Percentiles rank a stretch among this genome's conserved stretches.
phyloP scores from a whole-genome alignment of 805 yeast species.

The Hermanozyma aechmeae region DNA sequence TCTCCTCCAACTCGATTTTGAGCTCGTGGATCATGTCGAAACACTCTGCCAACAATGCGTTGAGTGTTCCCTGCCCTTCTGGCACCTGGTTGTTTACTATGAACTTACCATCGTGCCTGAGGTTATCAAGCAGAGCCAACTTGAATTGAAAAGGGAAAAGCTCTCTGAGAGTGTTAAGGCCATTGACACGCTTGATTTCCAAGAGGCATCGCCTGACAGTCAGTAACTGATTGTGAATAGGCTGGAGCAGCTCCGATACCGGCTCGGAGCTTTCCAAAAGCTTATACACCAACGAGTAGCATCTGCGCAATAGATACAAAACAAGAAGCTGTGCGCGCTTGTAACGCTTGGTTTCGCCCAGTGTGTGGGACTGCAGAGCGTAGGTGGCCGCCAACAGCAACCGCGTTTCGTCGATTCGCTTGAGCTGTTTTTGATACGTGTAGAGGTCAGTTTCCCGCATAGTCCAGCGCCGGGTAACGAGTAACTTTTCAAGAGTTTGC shows the following conservation, averaged over 20 bases:
- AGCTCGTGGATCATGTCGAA: constrained; percentile 89
- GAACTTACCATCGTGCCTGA: constrained; percentile 87
- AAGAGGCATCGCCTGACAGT: constrained; percentile 86
- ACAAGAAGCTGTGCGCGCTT: constrained; percentile 37
- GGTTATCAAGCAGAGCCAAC: constrained; percentile 78
- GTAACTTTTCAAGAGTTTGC: constrained; percentile 66
- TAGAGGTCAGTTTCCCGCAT: constrained; percentile 91
- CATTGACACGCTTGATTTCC: constrained; percentile 89
- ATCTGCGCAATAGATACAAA: constrained; percentile 75
- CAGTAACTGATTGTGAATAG: constrained; percentile 85
- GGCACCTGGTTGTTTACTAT: constrained; percentile 84
- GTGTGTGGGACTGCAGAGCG: constrained; percentile 39
- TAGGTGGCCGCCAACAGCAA: constrained; percentile 27
- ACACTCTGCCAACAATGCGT: constrained; percentile 85
- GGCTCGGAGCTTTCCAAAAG: constrained; percentile 90
- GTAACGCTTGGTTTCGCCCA: constrained; percentile 3
- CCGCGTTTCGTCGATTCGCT: constrained; percentile 65
- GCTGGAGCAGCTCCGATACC: constrained; percentile 86
- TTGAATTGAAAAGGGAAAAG: constrained; percentile 94
- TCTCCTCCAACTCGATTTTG: constrained; percentile 73
- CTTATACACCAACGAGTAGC: constrained; percentile 85
- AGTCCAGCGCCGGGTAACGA: constrained; percentile 95
- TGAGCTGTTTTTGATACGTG: constrained; percentile 66
- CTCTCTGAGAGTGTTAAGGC: constrained; percentile 79
- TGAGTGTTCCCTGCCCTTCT: constrained; percentile 96